Base-by-base conservation (phyloP, 2,329 filamentous ascomycete species). In the Trichoderma citrinoviride region DNA sequence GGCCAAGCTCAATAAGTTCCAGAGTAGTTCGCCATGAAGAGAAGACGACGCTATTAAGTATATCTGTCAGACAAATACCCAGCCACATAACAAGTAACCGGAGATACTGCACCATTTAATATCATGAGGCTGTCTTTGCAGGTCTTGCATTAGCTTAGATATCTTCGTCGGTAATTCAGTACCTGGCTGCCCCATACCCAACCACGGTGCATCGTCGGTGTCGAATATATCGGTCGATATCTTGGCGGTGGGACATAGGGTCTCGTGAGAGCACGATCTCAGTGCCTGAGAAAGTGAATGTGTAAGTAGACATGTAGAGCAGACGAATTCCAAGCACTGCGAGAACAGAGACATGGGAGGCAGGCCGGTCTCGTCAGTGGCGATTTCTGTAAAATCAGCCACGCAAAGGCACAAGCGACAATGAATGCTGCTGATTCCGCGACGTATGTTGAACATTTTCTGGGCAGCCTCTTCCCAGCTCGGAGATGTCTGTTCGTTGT, bases 1-100 rank as follows among this genome's bases (percentile, higher is more conserved):
- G 71, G 0, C 77, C 79, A 1, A 65, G 67, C 56, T 81, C 73
- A 0, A 84, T 72, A 1, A 83, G 63, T 47, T 84, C 77, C 1
- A 85, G 79, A 0, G 79, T 83, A 12, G 78, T 68, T 17, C 79
- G 77, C 83, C 83, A 85, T 0, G 74, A 79, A 0, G 82, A 84
- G 64, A 85, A 85, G 0, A 85, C 77, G 17, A 84, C 75, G 55
- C 82, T 84, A 23, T 12, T 19, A 10, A 0, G 37, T 7, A 29
- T 15, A 37, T 12, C 10, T 37, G 49, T 62, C 25, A 62, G 40
- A 25, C 2, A 5, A 52, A 41, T 14, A n/a, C 44, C 7, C 0
- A 12, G 7, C 14, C 14, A 12, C 10, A n/a, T 7, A 0, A 12
- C 7, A 19, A 6, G 1, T 25, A 1, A 21, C 1, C n/a, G 3